These are phyloP conservation scores for Phytophthora agathidicida DNA, from an alignment of 352 stramenopile genomes.

Conservation along the genomic window DNA sequence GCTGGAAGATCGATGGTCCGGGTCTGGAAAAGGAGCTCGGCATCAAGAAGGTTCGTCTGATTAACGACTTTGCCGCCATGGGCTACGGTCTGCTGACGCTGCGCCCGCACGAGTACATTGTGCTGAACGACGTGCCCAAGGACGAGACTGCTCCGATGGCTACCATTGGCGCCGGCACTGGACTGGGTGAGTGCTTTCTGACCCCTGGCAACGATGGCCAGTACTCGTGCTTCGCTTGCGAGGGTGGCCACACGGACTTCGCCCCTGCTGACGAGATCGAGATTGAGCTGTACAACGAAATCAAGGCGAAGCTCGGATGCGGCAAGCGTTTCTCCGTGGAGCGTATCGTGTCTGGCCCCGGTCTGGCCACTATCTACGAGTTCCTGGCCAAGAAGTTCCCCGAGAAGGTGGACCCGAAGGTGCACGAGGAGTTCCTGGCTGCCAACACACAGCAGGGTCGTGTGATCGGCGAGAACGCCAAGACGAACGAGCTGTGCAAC, in stretches of 20 bases:
- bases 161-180: slow-evolving; percentile 95
- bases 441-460: slow-evolving; percentile 62
- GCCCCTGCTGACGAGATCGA: slow-evolving; percentile 85
- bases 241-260: slow-evolving; percentile 95
- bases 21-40: slow-evolving; percentile 70
- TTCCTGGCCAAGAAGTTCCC: slow-evolving; percentile 92
- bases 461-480: slow-evolving; percentile 84
- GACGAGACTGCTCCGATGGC: slow-evolving; percentile 89
- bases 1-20: slow-evolving; percentile 88
- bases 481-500: slow-evolving; percentile 72
- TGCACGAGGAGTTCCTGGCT: slow-evolving; percentile 69
- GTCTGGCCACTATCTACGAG: slow-evolving; percentile 95
- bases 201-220: slow-evolving; percentile 75
- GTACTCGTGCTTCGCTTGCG: slow-evolving; percentile 92
- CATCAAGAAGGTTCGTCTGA: slow-evolving; percentile 91
- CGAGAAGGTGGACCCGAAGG: slow-evolving; percentile 71
- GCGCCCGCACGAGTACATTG: slow-evolving; percentile 89
- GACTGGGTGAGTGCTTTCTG: slow-evolving; percentile 95
- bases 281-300: slow-evolving; percentile 77
- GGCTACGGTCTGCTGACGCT: slow-evolving; percentile 97
- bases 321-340: slow-evolving; percentile 92
- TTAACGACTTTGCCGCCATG: slow-evolving; percentile 97
- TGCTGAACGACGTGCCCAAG: slow-evolving; percentile 77
- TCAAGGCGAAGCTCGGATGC: slow-evolving; percentile 74
- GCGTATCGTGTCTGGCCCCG: slow-evolving; percentile 93